Evolutionary conservation across 2,329 filamentous ascomycete species (phyloP).

Genomic region (Endothia cerciana): DNA sequence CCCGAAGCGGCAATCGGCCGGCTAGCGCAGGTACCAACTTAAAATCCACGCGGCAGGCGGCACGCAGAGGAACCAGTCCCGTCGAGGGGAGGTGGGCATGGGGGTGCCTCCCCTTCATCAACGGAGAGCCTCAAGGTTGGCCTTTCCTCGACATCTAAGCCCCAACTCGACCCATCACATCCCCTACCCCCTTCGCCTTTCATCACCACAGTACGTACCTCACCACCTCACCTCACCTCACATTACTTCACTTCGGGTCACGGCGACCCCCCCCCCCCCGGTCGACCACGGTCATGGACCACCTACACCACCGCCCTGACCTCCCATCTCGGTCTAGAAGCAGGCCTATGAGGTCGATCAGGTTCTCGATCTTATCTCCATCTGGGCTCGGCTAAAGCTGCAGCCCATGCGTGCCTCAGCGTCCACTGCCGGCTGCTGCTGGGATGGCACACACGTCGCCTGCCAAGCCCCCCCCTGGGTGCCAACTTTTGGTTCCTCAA

Average conservation of each 20-base stretch:
- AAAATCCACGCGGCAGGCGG: slow-evolving; percentile 6
- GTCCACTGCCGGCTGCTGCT: too few species aligned
- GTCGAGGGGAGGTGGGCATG: background rate
- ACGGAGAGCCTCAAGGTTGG: background rate
- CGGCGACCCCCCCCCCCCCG: too few species aligned
- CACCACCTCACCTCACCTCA: too few species aligned
- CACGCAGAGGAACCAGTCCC: slow-evolving; percentile 3
- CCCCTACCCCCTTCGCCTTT: background rate
- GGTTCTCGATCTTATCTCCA: too few species aligned
- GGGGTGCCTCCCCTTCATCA: slow-evolving; percentile 6
- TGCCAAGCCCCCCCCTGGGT: background rate
- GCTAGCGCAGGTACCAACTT: slow-evolving; percentile 9
- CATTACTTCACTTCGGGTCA: too few species aligned
- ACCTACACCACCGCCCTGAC: too few species aligned
- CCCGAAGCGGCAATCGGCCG: background rate
- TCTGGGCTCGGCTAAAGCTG: too few species aligned
- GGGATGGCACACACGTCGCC: too few species aligned
- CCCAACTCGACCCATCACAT: background rate
- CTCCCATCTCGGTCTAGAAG: too few species aligned
- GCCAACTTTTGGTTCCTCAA: background rate
- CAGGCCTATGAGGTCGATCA: background rate
- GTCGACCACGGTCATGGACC: too few species aligned
- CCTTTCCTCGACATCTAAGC: slow-evolving; percentile 2
- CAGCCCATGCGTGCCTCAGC: too few species aligned
- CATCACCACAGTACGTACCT: too few species aligned